Base-by-base conservation (phyloP, 169 alveolate genomes). In the Plasmodium cynomolgi region DNA sequence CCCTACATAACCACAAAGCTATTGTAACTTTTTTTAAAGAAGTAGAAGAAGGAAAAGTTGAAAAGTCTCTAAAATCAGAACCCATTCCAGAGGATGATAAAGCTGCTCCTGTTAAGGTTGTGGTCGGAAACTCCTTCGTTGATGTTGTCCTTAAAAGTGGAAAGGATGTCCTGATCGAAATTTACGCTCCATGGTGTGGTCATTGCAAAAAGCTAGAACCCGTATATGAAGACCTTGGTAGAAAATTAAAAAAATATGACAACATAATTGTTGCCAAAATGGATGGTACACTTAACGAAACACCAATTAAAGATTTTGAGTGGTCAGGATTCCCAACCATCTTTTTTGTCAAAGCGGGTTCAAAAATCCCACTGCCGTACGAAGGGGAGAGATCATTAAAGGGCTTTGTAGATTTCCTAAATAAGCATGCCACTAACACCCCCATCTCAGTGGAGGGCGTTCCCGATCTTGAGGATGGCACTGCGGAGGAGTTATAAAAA, bases 251-350 rank as follows among this genome's bases (percentile, higher is more conserved):
- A 71, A 92, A 85, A 80, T 92, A 95, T 92, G 97, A 92, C 72
- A 86, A 93, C 31, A 92, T 96, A n/a, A 85, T 86, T 88, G 92
- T 96, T 26, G 97, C 97, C 7, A 93, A 79, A 83, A 91, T 96
- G 95, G 96, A 96, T 84, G 97, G 97, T 29, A 97, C 96, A 34
- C 96, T 93, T 37, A 96, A 96, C 93, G 97, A 96, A 93, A 93
- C 97, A 68, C 84, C 96, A 75, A 20, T 96, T 80, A 96, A 95
- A 81, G 93, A 94, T 81, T 93, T 96, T 77, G 96, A 94, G 81
- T 96, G 97, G 97, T 95, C 95, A 9, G 96, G 97, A 17, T 96
- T 93, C 95, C 97, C 97, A 50, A 96, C 97, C 31, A 95, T 96
- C 54, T 95, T 95, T 41, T 92, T 95, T 73, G 90, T 95, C 31